A percentile compares a stretch with the other conserved stretches of the same genome.
These are phyloP conservation scores for Naematelia encephala DNA, from an alignment of 768 basidiomycete species.

Conservation along the genomic window DNA sequence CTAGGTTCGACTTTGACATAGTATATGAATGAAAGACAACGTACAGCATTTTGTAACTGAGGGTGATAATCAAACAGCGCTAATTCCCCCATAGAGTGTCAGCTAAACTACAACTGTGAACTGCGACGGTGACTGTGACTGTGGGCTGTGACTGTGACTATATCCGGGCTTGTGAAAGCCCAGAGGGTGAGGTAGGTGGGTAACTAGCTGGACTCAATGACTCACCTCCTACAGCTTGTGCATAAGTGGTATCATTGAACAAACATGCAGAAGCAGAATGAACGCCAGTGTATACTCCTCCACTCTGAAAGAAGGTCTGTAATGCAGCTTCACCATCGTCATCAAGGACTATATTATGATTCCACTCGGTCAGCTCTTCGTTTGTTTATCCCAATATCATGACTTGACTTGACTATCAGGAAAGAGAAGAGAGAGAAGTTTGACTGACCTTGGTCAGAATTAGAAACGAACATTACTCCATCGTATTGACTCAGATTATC, in stretches of 20 bases:
- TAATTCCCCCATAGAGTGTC: no score
- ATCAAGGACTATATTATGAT: conserved; percentile 63
- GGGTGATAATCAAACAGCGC: conserved; percentile 73
- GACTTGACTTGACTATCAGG: no score
- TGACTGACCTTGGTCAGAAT: conserved; percentile 63
- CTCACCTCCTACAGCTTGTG: conserved; percentile 57
- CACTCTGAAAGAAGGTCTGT: conserved; percentile 62
- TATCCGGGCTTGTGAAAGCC: no score
- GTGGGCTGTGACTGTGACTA: no score
- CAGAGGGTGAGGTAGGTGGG: no score
- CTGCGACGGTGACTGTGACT: no score
- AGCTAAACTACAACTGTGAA: no score
- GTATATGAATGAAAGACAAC: conserved; percentile 27
- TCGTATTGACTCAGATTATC: conserved; percentile 60
- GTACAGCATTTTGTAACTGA: conserved; percentile 62
- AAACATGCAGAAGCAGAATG: conserved; percentile 66
- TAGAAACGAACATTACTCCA: conserved; percentile 66
- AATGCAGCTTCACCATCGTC: conserved; percentile 61
- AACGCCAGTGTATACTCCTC: conserved; percentile 69
- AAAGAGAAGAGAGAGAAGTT: no score
- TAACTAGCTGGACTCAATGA: no score
- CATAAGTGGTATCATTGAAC: conserved; percentile 60
- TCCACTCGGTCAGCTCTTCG: conserved; percentile 7
- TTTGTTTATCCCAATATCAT: no score
- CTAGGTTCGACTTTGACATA: background rate